A percentile compares a stretch with the other conserved stretches of the same genome.
Conservation (phyloP, 805 yeast genomes). For the Schwanniomyces polymorphus region DNA sequence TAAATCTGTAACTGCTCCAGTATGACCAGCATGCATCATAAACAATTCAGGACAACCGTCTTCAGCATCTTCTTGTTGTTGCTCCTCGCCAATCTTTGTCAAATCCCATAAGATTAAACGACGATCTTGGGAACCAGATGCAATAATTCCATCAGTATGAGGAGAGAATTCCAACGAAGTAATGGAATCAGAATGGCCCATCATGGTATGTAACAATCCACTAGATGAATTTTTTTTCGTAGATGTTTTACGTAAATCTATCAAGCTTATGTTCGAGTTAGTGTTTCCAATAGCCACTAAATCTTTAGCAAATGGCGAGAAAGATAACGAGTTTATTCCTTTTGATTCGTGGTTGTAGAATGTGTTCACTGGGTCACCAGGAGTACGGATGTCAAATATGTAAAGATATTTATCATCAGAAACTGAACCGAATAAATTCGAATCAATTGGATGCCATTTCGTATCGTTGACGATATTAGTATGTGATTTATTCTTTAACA, state of each 20-base stretch:
- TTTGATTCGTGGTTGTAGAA: conserved; percentile 26
- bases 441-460: conserved; percentile 62
- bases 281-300: conserved; percentile 70
- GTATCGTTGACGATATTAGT: conserved; percentile 71
- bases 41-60: conserved; percentile 88
- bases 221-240: conserved; percentile 7
- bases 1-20: conserved; percentile 72
- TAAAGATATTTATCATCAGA: conserved; percentile 65
- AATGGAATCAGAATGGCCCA: conserved; percentile 76
- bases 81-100: conserved; percentile 78
- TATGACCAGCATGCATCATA: conserved; percentile 93
- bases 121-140: conserved; percentile 76
- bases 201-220: conserved; percentile 62
- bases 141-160: conserved; percentile 70
- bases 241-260: conserved; percentile 55
- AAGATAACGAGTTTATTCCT: conserved; percentile 63
- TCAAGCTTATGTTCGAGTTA: conserved; percentile 63
- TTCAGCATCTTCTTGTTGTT: conserved; percentile 81
- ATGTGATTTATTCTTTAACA: conserved; percentile 33
- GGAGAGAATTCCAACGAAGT: conserved; percentile 79
- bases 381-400: conserved; percentile 53
- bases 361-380: conserved; percentile 21
- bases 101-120: conserved; percentile 83
- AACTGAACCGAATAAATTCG: conserved; percentile 63
- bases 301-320: conserved; percentile 60